Percentiles rank a stretch among this genome's conserved stretches.
Evolutionary conservation across 768 basidiomycete genomes (phyloP).

Genomic region (Coprinopsis strossmayeri): DNA sequence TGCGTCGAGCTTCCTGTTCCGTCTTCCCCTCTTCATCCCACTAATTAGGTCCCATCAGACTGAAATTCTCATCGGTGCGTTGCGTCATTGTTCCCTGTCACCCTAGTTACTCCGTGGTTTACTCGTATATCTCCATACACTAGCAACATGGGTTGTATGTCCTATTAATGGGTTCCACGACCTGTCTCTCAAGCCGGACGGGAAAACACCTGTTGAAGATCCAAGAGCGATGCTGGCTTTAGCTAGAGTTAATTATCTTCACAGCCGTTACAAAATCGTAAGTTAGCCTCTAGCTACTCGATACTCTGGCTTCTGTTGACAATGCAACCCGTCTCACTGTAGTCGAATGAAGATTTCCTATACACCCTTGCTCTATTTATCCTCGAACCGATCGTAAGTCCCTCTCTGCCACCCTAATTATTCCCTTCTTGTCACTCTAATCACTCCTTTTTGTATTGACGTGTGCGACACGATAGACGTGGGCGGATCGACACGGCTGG

Average conservation of each 20-base stretch:
- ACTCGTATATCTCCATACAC: neutral
- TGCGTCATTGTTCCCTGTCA: neutral
- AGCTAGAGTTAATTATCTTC: constrained; percentile 32
- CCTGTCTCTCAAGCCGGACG: constrained; percentile 7
- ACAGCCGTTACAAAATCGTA: constrained; percentile 32
- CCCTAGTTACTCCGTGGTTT: neutral
- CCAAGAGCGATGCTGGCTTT: constrained; percentile 30
- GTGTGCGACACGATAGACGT: constrained; percentile 5
- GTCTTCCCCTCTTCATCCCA: neutral
- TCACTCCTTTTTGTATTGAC: no score
- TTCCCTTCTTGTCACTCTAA: no score
- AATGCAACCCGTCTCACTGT: neutral
- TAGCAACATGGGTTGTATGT: constrained; percentile 28
- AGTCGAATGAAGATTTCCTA: constrained; percentile 27
- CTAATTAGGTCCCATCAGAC: constrained; percentile 26
- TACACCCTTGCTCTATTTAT: constrained; percentile 27
- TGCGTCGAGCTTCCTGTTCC: constrained; percentile 21
- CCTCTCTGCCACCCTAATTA: neutral
- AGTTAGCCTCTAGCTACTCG: constrained; percentile 7
- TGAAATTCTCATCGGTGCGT: constrained; percentile 35
- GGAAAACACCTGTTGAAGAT: constrained; percentile 16
- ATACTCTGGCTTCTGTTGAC: neutral
- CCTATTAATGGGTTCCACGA: constrained; percentile 16
- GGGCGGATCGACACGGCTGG: constrained; percentile 11
- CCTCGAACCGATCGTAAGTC: constrained; percentile 19